Evolutionary conservation across 2,329 filamentous ascomycete genomes (phyloP).

Genomic region (Claviceps citrina): DNA sequence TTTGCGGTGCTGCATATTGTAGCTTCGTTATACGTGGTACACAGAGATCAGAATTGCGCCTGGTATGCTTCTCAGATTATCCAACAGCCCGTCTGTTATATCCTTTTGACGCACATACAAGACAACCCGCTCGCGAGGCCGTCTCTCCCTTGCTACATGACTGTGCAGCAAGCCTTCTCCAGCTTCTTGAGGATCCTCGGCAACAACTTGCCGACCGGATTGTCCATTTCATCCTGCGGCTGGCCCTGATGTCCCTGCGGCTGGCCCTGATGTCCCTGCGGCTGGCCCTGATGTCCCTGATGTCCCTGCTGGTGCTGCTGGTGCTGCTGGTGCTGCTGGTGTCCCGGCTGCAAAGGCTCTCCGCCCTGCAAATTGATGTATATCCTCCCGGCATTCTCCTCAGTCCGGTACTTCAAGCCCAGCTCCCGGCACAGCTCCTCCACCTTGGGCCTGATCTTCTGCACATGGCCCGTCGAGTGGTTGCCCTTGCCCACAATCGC

Average conservation of each 20-base stretch:
- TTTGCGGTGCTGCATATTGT: no score
- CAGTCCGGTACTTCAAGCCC: conserved; percentile 67
- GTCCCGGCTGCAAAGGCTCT: conserved; percentile 32
- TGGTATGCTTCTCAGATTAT: no score
- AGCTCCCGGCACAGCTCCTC: conserved; percentile 74
- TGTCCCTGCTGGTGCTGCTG: conserved; percentile 18
- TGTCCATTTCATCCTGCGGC: conserved; percentile 39
- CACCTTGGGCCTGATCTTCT: conserved; percentile 91
- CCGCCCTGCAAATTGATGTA: conserved; percentile 75
- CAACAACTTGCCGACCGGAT: conserved; percentile 45
- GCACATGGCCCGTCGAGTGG: conserved; percentile 65
- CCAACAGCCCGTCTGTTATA: no score
- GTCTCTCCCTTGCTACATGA: no score
- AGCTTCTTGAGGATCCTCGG: conserved; percentile 47
- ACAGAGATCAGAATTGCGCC: no score
- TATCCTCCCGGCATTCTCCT: conserved; percentile 79
- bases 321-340: conserved; percentile 2
- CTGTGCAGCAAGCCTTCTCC: conserved; percentile 54
- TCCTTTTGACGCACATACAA: no score
- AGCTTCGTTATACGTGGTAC: no score
- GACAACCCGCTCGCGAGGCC: no score
- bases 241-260: conserved; percentile 27
- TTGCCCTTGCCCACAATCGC: conserved; percentile 95
- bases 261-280: conserved; percentile 11
- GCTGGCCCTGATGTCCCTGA: conserved; percentile 23